phyloP scores from a whole-genome alignment of 495 filamentous ascomycete species.

The Penicillium pulvis region DNA sequence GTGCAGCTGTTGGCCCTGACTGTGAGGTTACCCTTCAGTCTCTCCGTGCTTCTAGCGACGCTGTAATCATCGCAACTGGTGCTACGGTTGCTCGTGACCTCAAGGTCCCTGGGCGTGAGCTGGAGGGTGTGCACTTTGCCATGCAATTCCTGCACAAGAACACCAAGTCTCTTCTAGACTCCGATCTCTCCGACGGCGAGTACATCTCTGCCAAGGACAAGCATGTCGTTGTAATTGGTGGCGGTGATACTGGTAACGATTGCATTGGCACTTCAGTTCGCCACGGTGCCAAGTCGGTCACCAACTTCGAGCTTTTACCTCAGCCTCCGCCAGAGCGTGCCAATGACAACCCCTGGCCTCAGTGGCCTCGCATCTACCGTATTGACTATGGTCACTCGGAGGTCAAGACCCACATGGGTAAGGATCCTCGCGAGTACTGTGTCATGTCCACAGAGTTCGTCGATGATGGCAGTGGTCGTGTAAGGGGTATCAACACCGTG shows the following conservation, averaged over 20 bases:
- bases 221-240: conserved; percentile 96
- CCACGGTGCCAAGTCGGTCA: conserved; percentile 93
- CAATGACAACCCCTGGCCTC: conserved; percentile 97
- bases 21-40: conserved; percentile 67
- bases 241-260: conserved; percentile 98
- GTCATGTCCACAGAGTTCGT: conserved; percentile 99
- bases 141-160: conserved; percentile 99
- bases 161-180: conserved; percentile 98
- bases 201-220: conserved; percentile 98
- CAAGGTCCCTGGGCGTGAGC: conserved; percentile 86
- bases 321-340: conserved; percentile 94
- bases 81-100: conserved; percentile 96
- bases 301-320: conserved; percentile 96
- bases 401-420: conserved; percentile 96
- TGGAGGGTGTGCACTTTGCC: conserved; percentile 94
- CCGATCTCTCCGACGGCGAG: conserved; percentile 76
- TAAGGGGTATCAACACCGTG: conserved; percentile 96
- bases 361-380: conserved; percentile 98
- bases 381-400: conserved; percentile 97
- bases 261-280: conserved; percentile 99
- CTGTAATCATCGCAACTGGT: conserved; percentile 94
- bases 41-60: conserved; percentile 76
- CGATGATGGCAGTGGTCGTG: conserved; percentile 82
- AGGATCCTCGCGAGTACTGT: conserved; percentile 97
- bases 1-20: conserved; percentile 78